These are phyloP conservation scores for Pyrus hybrid DNA, from an alignment of 331 rosid genomes.

Conservation along the genomic window DNA sequence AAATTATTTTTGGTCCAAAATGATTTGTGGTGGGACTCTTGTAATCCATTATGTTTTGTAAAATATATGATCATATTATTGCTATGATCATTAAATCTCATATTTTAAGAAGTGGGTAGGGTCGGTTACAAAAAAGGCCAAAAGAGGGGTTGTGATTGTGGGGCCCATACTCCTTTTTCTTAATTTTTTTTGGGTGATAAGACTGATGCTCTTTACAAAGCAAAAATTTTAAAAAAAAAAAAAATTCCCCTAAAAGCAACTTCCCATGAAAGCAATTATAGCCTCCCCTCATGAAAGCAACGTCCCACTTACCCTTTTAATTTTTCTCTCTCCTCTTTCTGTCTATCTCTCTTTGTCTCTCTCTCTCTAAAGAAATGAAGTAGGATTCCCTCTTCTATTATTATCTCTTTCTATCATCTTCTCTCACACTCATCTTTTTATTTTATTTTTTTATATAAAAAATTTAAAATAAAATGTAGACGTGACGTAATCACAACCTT, in stretches of 20 bases:
- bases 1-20: background rate
- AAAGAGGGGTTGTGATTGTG: conserved; percentile 7
- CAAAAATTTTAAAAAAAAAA: background rate
- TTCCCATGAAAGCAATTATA: too few species aligned
- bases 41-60: conserved; percentile 16
- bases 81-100: background rate
- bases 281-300: conserved; percentile 31
- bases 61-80: conserved; percentile 5
- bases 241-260: background rate
- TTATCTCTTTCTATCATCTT: too few species aligned
- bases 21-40: conserved; percentile 30
- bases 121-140: conserved; percentile 14
- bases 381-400: too few species aligned
- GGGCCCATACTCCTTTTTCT: conserved; percentile 15
- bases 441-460: too few species aligned
- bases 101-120: conserved; percentile 17
- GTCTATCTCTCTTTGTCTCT: too few species aligned
- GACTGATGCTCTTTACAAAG: background rate
- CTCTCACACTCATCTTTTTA: too few species aligned
- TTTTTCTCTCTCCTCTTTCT: background rate
- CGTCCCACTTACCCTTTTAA: conserved; percentile 26
- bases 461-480: too few species aligned
- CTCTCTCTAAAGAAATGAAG: too few species aligned
- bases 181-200: background rate
- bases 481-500: too few species aligned